These are phyloP conservation scores for Xylaria grammica DNA, from an alignment of 495 filamentous ascomycete genomes.

Conservation along the genomic window DNA sequence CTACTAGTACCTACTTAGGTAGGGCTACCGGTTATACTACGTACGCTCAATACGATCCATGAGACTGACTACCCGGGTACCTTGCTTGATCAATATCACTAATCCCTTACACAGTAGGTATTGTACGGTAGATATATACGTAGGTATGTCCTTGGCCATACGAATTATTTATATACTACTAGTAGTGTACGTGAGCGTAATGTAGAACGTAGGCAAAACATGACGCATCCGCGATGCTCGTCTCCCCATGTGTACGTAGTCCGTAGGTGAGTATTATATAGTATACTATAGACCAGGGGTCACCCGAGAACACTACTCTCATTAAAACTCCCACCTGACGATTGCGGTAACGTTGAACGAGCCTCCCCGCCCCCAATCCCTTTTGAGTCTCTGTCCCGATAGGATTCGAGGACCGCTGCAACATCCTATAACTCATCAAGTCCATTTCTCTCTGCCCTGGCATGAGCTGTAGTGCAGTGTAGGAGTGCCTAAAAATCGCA, in stretches of 20 bases:
- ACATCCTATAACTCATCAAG: neutral
- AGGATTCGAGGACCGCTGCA: neutral
- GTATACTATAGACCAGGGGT: too few relatives aligned
- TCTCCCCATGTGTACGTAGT: too few relatives aligned
- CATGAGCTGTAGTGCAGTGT: neutral
- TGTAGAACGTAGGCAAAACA: neutral
- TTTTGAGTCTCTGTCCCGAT: conserved; percentile 17
- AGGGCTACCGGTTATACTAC: too few relatives aligned
- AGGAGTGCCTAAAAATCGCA: too few relatives aligned
- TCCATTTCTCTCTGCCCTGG: conserved; percentile 8
- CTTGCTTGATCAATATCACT: too few relatives aligned
- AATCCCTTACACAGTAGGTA: too few relatives aligned
- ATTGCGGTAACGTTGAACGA: conserved; percentile 24
- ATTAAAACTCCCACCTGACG: too few relatives aligned
- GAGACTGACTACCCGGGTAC: too few relatives aligned
- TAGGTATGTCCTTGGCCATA: neutral
- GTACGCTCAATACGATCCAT: too few relatives aligned
- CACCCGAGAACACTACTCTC: neutral
- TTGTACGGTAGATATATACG: too few relatives aligned
- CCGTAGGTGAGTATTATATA: too few relatives aligned
- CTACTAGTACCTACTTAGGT: neutral
- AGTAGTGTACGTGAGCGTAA: neutral
- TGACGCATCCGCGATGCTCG: conserved; percentile 2
- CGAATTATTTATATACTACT: conserved; percentile 3
- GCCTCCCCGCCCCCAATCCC: conserved; percentile 23